Base-by-base conservation (phyloP, 202 grass and related monocot species). In the Setaria italica region DNA sequence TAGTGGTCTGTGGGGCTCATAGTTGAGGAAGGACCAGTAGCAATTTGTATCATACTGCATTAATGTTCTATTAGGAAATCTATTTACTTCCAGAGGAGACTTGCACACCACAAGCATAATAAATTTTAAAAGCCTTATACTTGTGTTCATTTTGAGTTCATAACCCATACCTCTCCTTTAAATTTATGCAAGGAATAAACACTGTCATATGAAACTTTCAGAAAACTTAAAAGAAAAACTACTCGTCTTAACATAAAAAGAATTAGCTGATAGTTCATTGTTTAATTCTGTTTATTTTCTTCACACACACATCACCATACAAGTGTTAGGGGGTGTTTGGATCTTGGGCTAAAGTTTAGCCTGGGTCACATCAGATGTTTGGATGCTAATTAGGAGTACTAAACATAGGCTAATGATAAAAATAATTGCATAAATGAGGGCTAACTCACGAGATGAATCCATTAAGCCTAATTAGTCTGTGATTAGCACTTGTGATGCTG, bases 231-330 rank as follows among this genome's bases (percentile, higher is more conserved):
- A 41, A 39, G 7, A 2, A 33, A 67, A 8, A 11, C 2, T 11
- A 59, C 2, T 25, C 11, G 21, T 62, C n/a, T 62, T 30, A 12
- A 30, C 10, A 62, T 62, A 30, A 62, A 30, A 62, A 30, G 9
- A 62, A 62, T 11, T 30, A 62, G 37, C 4, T 67, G 45, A 45
- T 46, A n/a, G 11, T 34, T 43, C 25, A 60, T 62, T 59, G 7
- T 51, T 86, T 1, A 17, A 17, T 32, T 62, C 46, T 80, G 25
- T 75, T 66, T 17, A 11, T 67, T 72, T 74, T 67, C 2, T 62
- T 53, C 33, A 39, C 19, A 3, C 5, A 33, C 39, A 58, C 51
- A 67, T 37, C 53, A 57, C 72, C 9, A 17, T 47, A 16, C 14
- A 7, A 62, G 39, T 5, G 13, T 25, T 30, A 9, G 2, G 25